Percentiles rank a stretch among this genome's conserved stretches.
Conservation (phyloP, 2,329 filamentous ascomycete species). For the Hypoxylon sp. region DNA sequence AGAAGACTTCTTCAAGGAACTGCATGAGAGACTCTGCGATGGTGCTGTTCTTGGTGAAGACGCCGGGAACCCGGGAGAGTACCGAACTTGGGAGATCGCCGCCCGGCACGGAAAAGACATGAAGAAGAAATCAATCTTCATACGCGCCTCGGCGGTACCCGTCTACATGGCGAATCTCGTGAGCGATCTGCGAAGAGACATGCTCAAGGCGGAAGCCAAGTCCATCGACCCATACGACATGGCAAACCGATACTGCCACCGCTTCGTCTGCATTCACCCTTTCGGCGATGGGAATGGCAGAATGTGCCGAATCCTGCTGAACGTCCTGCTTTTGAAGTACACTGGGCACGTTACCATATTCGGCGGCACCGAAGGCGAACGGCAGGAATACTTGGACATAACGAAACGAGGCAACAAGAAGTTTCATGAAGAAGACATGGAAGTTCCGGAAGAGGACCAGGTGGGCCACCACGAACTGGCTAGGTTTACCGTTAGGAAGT, state of each 20-base stretch:
- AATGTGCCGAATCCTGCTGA: constrained; percentile 55
- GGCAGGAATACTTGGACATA: constrained; percentile 36
- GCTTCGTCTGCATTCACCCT: constrained; percentile 56
- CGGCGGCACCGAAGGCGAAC: constrained; percentile 32
- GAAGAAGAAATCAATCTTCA: constrained; percentile 39
- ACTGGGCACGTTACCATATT: constrained; percentile 34
- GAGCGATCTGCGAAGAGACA: constrained; percentile 40
- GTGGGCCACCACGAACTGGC: constrained; percentile 35
- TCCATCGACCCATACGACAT: constrained; percentile 45
- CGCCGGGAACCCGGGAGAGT: constrained; percentile 51
- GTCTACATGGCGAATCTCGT: constrained; percentile 46
- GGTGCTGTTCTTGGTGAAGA: constrained; percentile 52
- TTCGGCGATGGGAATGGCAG: constrained; percentile 57
- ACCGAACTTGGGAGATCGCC: constrained; percentile 43
- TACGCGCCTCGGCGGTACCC: constrained; percentile 41
- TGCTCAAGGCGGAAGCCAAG: constrained; percentile 25
- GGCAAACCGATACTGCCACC: constrained; percentile 48
- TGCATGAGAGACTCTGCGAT: constrained; percentile 29
- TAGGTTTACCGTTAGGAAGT: constrained; percentile 12
- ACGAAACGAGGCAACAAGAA: constrained; percentile 21
- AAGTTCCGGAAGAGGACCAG: constrained; percentile 27
- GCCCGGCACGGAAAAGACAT: constrained; percentile 29
- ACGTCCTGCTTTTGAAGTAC: constrained; percentile 53
- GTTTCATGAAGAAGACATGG: constrained; percentile 42
- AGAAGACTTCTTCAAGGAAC: constrained; percentile 30